Conservation (phyloP, 345 rosid species). For the Firmiana major region DNA sequence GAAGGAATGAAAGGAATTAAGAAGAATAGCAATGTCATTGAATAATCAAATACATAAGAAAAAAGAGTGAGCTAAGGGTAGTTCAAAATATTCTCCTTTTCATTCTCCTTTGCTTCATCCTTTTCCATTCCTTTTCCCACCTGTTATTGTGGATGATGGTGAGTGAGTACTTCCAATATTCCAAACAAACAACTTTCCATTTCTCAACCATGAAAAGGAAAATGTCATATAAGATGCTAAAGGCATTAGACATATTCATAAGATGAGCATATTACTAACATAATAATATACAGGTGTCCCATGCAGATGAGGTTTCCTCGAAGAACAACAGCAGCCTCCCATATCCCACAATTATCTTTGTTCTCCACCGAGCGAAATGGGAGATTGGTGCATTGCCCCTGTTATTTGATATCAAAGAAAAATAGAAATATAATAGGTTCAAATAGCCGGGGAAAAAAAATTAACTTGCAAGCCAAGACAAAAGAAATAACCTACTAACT, state of each 20-base stretch:
- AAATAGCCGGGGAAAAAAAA: neutral
- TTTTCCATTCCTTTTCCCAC: neutral
- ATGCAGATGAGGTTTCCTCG: conserved; percentile 67
- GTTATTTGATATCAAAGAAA: neutral
- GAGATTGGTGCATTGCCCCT: conserved; percentile 29
- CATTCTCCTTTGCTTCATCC: neutral
- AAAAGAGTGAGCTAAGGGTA: neutral
- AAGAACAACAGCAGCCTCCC: conserved; percentile 95
- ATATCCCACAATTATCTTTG: conserved; percentile 34
- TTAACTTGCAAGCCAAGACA: neutral
- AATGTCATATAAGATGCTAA: neutral
- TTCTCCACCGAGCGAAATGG: conserved; percentile 19
- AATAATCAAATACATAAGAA: neutral
- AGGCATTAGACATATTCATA: neutral
- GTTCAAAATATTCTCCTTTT: neutral
- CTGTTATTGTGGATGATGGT: neutral
- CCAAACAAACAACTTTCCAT: neutral
- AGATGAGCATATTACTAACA: conserved; percentile 37
- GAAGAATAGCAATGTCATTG: neutral
- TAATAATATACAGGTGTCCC: conserved; percentile 78
- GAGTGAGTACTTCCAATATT: neutral
- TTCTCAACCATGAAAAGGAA: neutral
- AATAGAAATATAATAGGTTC: neutral
- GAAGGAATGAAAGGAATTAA: neutral
- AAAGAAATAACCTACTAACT: neutral